Percentiles rank a stretch among this genome's conserved stretches.
phyloP scores from a whole-genome alignment of 1,284 basidiomycete species.

The Ustilago sp. region DNA sequence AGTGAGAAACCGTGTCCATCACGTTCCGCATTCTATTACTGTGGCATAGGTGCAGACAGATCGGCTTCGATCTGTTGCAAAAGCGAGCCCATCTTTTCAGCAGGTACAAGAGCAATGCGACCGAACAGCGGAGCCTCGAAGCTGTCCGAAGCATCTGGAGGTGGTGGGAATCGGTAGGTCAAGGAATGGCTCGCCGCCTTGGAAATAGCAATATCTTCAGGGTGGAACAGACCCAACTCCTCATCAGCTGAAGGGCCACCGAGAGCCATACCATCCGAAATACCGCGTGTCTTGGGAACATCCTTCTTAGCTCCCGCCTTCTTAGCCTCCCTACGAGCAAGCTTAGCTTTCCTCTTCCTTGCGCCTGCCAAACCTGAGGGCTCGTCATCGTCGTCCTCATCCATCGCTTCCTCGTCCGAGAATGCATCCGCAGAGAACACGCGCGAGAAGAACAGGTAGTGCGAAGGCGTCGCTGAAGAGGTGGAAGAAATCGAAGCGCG shows the following conservation, averaged over 20 bases:
- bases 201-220: slow-evolving; percentile 62
- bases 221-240: slow-evolving; percentile 64
- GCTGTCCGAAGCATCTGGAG: slow-evolving; percentile 59
- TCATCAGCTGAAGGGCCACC: slow-evolving; percentile 33
- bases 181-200: slow-evolving; percentile 55
- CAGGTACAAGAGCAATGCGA: slow-evolving; percentile 58
- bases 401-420: slow-evolving; percentile 63
- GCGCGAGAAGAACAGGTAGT: slow-evolving; percentile 64
- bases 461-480: slow-evolving; percentile 35
- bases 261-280: slow-evolving; percentile 39
- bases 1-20: neutral
- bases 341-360: slow-evolving; percentile 50
- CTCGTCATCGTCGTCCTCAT: slow-evolving; percentile 58
- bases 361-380: slow-evolving; percentile 59
- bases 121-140: slow-evolving; percentile 66
- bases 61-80: slow-evolving; percentile 40
- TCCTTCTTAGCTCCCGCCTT: slow-evolving; percentile 51
- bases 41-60: slow-evolving; percentile 31
- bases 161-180: slow-evolving; percentile 66
- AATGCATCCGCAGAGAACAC: slow-evolving; percentile 65
- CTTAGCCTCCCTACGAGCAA: slow-evolving; percentile 45
- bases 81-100: slow-evolving; percentile 42
- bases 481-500: slow-evolving; percentile 23
- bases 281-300: slow-evolving; percentile 33
- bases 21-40: slow-evolving; percentile 5